phyloP scores from a whole-genome alignment of 192 early-diverging fungal species.

The Umbelopsis vinacea region DNA sequence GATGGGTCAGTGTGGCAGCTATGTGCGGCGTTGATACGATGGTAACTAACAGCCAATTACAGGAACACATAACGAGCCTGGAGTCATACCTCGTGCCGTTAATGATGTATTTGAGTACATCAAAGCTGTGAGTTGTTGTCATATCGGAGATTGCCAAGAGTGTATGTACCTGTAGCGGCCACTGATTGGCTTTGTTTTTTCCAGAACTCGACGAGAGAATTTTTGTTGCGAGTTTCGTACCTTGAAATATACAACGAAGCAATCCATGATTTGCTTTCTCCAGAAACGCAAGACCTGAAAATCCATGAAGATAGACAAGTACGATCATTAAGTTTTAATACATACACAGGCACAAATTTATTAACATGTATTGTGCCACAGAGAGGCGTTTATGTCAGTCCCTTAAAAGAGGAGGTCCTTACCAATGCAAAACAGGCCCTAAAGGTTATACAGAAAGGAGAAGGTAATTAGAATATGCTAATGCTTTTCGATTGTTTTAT shows the following conservation, averaged over 20 bases:
- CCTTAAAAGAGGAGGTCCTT: constrained; percentile 76
- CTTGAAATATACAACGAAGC: constrained; percentile 98
- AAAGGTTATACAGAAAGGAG: constrained; percentile 75
- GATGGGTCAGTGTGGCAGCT: neutral
- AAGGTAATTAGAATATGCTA: constrained; percentile 47
- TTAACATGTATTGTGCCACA: constrained; percentile 20
- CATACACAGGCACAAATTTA: neutral
- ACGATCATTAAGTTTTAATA: neutral
- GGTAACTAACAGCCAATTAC: neutral
- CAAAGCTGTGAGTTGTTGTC: constrained; percentile 39
- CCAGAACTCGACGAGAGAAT: constrained; percentile 75
- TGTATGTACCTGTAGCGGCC: neutral
- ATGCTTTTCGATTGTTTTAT: neutral
- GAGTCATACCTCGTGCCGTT: constrained; percentile 77
- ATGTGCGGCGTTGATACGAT: neutral
- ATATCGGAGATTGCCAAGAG: neutral
- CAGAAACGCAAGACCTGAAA: constrained; percentile 79
- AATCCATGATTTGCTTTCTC: constrained; percentile 87
- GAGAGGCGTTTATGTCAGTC: constrained; percentile 76
- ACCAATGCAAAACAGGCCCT: constrained; percentile 73
- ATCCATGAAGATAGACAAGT: constrained; percentile 79
- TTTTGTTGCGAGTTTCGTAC: constrained; percentile 91
- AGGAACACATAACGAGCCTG: constrained; percentile 71
- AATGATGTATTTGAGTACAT: constrained; percentile 82
- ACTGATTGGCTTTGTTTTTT: neutral